Conservation (phyloP, 1,139 yeast species). For the Zygotorulaspora mrakii region DNA sequence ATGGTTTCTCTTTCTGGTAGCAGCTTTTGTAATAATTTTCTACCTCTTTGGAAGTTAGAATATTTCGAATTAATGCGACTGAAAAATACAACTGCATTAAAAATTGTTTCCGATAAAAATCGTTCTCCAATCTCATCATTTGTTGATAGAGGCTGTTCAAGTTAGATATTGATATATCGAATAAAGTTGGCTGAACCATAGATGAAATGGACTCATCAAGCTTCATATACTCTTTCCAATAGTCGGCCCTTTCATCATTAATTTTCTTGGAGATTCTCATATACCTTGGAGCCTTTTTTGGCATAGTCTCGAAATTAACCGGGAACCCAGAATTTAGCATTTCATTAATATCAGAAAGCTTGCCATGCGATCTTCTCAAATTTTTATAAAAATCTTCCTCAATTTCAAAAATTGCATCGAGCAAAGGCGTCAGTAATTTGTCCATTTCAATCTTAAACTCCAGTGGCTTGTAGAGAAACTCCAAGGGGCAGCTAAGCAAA, state of each 20-base stretch:
- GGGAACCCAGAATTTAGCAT: slow-evolving; percentile 24
- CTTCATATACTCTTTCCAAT: slow-evolving; percentile 19
- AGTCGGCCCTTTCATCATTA: slow-evolving; percentile 15
- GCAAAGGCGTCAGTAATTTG: slow-evolving; percentile 21
- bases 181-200: slow-evolving; percentile 23
- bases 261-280: slow-evolving; percentile 17
- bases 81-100: slow-evolving; percentile 28
- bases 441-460: slow-evolving; percentile 25
- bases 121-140: slow-evolving; percentile 24
- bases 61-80: slow-evolving; percentile 20
- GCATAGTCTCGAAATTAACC: slow-evolving; percentile 14
- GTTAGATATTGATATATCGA: slow-evolving; percentile 25
- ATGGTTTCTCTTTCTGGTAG: slow-evolving; percentile 23
- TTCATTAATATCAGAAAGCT: slow-evolving; percentile 15
- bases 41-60: slow-evolving; percentile 23
- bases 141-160: slow-evolving; percentile 24
- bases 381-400: slow-evolving; percentile 30
- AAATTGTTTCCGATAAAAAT: slow-evolving; percentile 31
- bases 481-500: slow-evolving; percentile 26
- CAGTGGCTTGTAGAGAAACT: slow-evolving; percentile 22
- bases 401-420: slow-evolving; percentile 28
- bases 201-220: slow-evolving; percentile 8
- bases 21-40: slow-evolving; percentile 23
- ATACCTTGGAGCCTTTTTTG: slow-evolving; percentile 20
- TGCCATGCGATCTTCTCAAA: slow-evolving; percentile 19